phyloP scores from a whole-genome alignment of 108 stramenopile species.

The Discostella stelligeroides region DNA sequence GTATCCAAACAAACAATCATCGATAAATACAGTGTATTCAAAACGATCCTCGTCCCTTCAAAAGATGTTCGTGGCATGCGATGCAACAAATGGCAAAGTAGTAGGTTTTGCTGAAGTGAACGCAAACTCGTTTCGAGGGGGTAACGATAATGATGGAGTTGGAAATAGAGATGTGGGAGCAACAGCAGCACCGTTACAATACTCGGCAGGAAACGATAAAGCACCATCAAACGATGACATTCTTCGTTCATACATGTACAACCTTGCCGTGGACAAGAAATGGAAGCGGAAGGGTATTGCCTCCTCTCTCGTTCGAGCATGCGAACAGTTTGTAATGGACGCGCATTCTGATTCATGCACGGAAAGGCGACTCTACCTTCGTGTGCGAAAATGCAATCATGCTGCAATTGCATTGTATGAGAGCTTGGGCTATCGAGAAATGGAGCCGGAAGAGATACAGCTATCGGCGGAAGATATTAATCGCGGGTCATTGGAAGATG shows the following conservation, averaged over 20 bases:
- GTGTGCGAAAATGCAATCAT: constrained; percentile 55
- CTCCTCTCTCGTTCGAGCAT: constrained; percentile 51
- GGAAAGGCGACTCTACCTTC: constrained; percentile 49
- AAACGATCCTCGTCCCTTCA: constrained; percentile 24
- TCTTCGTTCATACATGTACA: constrained; percentile 76
- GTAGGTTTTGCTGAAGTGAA: constrained; percentile 72
- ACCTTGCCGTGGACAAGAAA: constrained; percentile 64
- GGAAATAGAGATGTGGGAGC: background rate
- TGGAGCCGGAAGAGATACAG: constrained; percentile 33
- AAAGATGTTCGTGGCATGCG: constrained; percentile 73
- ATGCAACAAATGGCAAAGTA: constrained; percentile 43
- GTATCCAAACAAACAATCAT: constrained; percentile 45
- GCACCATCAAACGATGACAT: constrained; percentile 2
- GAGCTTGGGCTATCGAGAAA: constrained; percentile 56
- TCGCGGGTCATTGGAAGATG: constrained; percentile 49
- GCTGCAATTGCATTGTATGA: constrained; percentile 64
- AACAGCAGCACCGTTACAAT: no score
- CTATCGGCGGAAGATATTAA: constrained; percentile 47
- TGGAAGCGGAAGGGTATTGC: constrained; percentile 69
- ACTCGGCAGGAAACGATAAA: no score
- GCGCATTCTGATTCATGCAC: constrained; percentile 23
- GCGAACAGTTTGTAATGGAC: constrained; percentile 56
- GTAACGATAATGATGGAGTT: constrained; percentile 11
- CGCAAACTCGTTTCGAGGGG: constrained; percentile 31
- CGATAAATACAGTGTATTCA: background rate